Evolutionary conservation across 2,329 filamentous ascomycete genomes (phyloP), one percentile per base, ranked within the genome.

Genomic region (Pestalotiopsis sp.): DNA sequence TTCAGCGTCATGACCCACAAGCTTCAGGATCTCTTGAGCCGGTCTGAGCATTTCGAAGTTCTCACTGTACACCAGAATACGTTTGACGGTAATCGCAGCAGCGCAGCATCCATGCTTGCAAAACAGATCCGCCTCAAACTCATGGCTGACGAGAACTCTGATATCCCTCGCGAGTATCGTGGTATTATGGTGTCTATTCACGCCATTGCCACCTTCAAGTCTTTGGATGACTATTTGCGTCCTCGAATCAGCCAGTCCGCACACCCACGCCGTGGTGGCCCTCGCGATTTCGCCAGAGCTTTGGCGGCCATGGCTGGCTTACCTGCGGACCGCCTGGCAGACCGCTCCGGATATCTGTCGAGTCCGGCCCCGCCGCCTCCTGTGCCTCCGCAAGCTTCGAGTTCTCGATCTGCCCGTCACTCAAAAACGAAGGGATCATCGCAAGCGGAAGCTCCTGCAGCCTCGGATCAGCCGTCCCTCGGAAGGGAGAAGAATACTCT

Each of bases 101-200:
- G 94, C 77, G 94, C 95, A 25, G 92, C 95, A 0, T 97, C 95
- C 0, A 98, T 99, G 95, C 86, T 99, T 5, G 95, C 94, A 4
- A 98, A 98, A 79, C 96, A 99, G 77, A 91, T 99, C 41, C 90
- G 95, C 41, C 87, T 99, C 59, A 95, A 94, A 74, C 86, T 99
- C 41, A 89, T 95, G 49, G 95, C 96, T 1, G 95, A 97, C 73
- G 95, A 97, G 1, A 92, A 95, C 61, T 95, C 94, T 0, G 93
- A 96, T 63, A 96, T 99, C 69, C 96, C 96, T 20, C 88, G 91
- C 45, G 86, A 92, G 0, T 98, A 97, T 78, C 89, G 93, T 25
- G 97, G 95, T 73, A 97, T 99, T 71, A 98, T 98, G 92, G 96
- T 99, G 1, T 97, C 94, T 0, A 99, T 99, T 68, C 96, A 99